phyloP scores from a whole-genome alignment of 2,329 filamentous ascomycete genomes.

The Ceratocystiopsis minuta region DNA sequence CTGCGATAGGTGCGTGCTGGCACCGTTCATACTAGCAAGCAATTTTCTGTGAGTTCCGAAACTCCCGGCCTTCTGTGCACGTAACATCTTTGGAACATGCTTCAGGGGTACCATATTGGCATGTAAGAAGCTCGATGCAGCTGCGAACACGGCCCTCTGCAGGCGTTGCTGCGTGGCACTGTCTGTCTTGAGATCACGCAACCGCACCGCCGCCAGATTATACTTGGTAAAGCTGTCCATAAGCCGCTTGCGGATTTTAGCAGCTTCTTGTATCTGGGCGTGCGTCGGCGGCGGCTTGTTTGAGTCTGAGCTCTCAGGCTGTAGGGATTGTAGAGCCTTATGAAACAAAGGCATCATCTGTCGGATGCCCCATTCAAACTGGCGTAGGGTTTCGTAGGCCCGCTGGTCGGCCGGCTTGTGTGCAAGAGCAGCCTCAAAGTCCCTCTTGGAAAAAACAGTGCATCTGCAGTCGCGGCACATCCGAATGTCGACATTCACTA shows the following conservation, averaged over 20 bases:
- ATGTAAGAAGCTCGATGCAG: slow-evolving; percentile 69
- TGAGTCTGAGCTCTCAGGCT: slow-evolving; percentile 23
- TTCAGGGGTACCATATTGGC: slow-evolving; percentile 82
- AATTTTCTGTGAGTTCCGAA: slow-evolving; percentile 12
- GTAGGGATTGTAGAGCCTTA: slow-evolving; percentile 52
- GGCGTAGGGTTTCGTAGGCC: slow-evolving; percentile 64
- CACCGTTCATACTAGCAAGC: slow-evolving; percentile 12
- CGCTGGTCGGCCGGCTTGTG: slow-evolving; percentile 57
- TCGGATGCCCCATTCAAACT: slow-evolving; percentile 77
- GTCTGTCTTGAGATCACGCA: slow-evolving; percentile 59
- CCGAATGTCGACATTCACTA: slow-evolving; percentile 61
- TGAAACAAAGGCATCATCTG: slow-evolving; percentile 73
- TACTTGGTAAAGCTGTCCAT: slow-evolving; percentile 84
- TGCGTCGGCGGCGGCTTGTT: slow-evolving; percentile 29
- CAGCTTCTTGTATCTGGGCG: slow-evolving; percentile 64
- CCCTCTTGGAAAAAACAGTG: slow-evolving; percentile 45
- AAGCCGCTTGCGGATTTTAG: slow-evolving; percentile 74
- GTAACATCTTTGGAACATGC: slow-evolving; percentile 48
- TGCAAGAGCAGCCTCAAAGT: slow-evolving; percentile 55
- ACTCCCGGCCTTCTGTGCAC: slow-evolving; percentile 17
- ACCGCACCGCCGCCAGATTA: slow-evolving; percentile 59
- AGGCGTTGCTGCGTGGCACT: slow-evolving; percentile 56
- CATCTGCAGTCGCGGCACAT: slow-evolving; percentile 80
- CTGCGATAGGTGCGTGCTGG: slow-evolving; percentile 15
- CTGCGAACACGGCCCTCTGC: slow-evolving; percentile 66